Base-by-base conservation (phyloP, 176 grass and related monocot genomes). In the Saccharum spontaneum region DNA sequence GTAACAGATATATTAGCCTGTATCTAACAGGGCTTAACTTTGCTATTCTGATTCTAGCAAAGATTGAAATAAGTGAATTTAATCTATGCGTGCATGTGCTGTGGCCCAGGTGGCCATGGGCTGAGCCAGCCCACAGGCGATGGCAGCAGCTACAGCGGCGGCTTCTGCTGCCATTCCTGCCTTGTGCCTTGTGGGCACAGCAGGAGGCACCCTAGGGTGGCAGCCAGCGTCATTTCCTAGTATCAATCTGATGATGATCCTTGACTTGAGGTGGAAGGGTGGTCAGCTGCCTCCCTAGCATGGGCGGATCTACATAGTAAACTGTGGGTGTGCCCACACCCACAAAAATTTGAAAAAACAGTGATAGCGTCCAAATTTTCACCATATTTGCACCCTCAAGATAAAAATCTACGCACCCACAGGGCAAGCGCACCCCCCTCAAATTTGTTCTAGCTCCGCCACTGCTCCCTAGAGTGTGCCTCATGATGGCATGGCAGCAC, bases 1-100 rank as follows among this genome's bases (percentile, higher is more conserved):
- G 38, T 15, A 26, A 50, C 5, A 81, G 10, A 11, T 38, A 43
- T 41, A 16, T 74, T 89, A 55, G 15, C 77, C 45, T 88, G 33
- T 84, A 65, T 30, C 5, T 66, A 67, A 67, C 4, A 73, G 23
- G 34, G 66, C 8, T 65, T n/a, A 31, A 66, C 63, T 66, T 68
- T 0, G 43, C 61, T 72, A 6, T 45, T 63, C 0, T 86, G 52
- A 71, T 50, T 36, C 39, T 49, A 43, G 6, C 26, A 75, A 41
- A 65, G 3, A 18, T 73, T 79, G 7, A 71, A n/a, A 61, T 69
- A 40, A 78, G 34, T n/a, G 18, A 31, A 78, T 69, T 59, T 59
- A 17, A 31, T 43, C 63, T 69, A 55, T 41, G 10, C 7, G 2
- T 69, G 63, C 69, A 61, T 46, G 9, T 62, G 59, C 4, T 62